These are phyloP conservation scores for Phytophthora multivora DNA, from an alignment of 352 stramenopile species.

Conservation along the genomic window DNA sequence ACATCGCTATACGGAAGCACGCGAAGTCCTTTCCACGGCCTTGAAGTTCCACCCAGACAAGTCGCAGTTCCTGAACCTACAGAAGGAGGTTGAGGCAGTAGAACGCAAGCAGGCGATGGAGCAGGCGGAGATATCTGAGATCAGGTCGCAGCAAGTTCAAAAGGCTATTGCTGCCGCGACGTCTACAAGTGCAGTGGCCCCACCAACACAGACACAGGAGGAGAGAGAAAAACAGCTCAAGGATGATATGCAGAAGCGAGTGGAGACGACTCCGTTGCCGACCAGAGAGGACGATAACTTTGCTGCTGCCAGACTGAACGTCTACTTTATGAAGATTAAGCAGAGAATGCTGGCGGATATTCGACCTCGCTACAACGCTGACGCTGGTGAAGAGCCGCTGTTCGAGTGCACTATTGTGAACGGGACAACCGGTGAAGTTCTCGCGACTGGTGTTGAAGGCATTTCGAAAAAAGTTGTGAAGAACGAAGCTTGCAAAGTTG, in stretches of 20 bases:
- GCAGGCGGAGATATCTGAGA: constrained; percentile 37
- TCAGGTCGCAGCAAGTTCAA: constrained; percentile 36
- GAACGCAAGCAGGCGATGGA: constrained; percentile 33
- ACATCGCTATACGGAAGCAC: constrained; percentile 56
- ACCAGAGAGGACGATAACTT: constrained; percentile 73
- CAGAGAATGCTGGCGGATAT: constrained; percentile 60
- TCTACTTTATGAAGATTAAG: constrained; percentile 73
- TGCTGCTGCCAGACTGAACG: constrained; percentile 48
- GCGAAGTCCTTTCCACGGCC: constrained; percentile 41
- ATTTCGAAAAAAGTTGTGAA: constrained; percentile 75
- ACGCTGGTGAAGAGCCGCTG: constrained; percentile 58
- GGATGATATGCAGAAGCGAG: constrained; percentile 34
- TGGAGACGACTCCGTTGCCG: constrained; percentile 48
- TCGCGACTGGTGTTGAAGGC: constrained; percentile 59
- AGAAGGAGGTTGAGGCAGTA: constrained; percentile 47
- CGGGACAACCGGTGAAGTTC: constrained; percentile 35
- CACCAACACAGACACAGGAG: constrained; percentile 29
- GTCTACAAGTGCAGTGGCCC: constrained; percentile 1
- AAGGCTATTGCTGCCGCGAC: constrained; percentile 12
- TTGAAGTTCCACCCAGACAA: constrained; percentile 51
- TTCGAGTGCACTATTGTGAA: constrained; percentile 68
- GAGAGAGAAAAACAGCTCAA: constrained; percentile 49
- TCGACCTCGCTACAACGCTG: constrained; percentile 43
- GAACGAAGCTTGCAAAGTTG: constrained; percentile 63
- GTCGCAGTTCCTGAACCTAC: constrained; percentile 50